Evolutionary conservation across 345 rosid genomes (phyloP).

Genomic region (Aegle marmelos): DNA sequence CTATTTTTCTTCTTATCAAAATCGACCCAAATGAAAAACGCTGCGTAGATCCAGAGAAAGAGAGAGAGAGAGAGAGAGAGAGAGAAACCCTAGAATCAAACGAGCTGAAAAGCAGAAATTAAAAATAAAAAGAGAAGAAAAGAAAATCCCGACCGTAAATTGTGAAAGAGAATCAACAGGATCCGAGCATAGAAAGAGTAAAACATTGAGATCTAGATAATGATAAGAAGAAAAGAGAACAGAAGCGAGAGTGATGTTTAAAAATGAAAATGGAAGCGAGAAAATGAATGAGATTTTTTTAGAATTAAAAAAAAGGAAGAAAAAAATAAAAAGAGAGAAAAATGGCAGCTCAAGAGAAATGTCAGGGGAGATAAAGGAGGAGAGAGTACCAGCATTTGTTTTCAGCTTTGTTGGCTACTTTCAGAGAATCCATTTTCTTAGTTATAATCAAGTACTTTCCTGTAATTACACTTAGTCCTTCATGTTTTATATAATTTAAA

Average conservation of each 20-base stretch:
- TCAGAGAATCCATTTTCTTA: neutral
- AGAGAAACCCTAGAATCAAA: neutral
- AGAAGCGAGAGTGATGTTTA: neutral
- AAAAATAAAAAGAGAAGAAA: neutral
- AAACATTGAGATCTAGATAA: slow-evolving; percentile 29
- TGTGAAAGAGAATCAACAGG: slow-evolving; percentile 25
- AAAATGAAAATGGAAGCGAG: neutral
- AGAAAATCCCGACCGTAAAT: slow-evolving; percentile 29
- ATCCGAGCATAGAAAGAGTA: slow-evolving; percentile 42
- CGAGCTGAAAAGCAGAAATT: neutral
- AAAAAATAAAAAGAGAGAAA: neutral
- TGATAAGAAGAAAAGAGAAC: neutral
- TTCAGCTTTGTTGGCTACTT: slow-evolving; percentile 1
- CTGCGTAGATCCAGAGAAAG: neutral
- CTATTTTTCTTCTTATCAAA: too few relatives aligned
- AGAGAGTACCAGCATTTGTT: slow-evolving; percentile 21
- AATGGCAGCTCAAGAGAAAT: slow-evolving; percentile 36
- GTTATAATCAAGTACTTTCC: neutral
- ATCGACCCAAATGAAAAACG: neutral
- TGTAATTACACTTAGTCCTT: neutral
- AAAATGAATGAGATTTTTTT: neutral
- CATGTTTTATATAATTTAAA: too few relatives aligned
- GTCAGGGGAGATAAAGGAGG: slow-evolving; percentile 38
- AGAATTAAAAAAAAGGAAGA: neutral
- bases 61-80: neutral